phyloP scores from a whole-genome alignment of 306 rosid species.

The Pterocarpus macrocarpus region DNA sequence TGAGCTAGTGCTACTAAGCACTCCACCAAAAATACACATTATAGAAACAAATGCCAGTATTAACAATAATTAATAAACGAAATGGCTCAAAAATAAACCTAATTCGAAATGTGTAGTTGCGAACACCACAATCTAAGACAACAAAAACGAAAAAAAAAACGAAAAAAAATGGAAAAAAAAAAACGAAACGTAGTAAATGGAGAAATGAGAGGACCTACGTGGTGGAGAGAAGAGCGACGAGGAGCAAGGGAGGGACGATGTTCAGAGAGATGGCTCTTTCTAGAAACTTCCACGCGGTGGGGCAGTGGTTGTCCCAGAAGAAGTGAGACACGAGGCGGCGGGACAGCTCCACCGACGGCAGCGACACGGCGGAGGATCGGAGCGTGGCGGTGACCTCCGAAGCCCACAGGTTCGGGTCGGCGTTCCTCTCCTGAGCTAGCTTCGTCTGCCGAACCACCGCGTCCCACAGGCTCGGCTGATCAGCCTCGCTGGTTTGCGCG shows the following conservation, averaged over 20 bases:
- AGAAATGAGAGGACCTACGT: slow-evolving; percentile 53
- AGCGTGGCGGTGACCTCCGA: slow-evolving; percentile 58
- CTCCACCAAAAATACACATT: not conserved
- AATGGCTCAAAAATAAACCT: not conserved
- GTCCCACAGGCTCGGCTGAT: slow-evolving; percentile 57
- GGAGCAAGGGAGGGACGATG: slow-evolving; percentile 77
- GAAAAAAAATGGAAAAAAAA: not conserved
- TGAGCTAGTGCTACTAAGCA: not conserved
- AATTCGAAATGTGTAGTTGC: slow-evolving; percentile 4
- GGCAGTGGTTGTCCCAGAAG: slow-evolving; percentile 76
- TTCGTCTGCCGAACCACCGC: slow-evolving; percentile 67
- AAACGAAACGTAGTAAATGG: not conserved
- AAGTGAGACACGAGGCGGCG: slow-evolving; percentile 77
- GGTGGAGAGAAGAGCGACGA: slow-evolving; percentile 80
- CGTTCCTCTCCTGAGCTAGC: slow-evolving; percentile 65
- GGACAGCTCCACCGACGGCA: slow-evolving; percentile 88
- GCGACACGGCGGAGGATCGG: slow-evolving; percentile 52
- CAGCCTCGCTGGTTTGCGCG: slow-evolving; percentile 37
- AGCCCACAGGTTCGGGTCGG: slow-evolving; percentile 77
- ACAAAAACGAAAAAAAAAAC: not conserved
- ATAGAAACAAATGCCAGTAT: not conserved
- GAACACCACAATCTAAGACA: not conserved
- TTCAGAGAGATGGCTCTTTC: slow-evolving; percentile 66
- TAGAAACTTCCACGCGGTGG: slow-evolving; percentile 86
- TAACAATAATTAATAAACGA: not conserved